These are phyloP conservation scores for Laguncularia racemosa DNA, from an alignment of 345 rosid species.

Conservation along the genomic window DNA sequence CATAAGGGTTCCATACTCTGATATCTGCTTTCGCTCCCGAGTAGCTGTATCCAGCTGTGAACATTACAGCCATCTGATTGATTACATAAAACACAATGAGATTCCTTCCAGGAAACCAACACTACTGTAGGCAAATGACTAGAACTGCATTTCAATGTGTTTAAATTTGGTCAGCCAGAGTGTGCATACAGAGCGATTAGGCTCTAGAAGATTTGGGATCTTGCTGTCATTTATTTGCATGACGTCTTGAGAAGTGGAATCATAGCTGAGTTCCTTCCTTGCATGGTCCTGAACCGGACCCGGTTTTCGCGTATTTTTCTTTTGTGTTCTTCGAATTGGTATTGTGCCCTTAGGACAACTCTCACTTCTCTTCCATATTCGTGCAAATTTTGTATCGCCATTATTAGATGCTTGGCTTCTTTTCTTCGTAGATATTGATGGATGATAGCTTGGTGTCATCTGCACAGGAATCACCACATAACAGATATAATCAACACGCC, in stretches of 20 bases:
- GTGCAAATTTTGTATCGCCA: constrained; percentile 14
- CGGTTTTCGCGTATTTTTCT: constrained; percentile 1
- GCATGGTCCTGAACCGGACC: constrained; percentile 4
- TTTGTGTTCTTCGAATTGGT: constrained; percentile 27
- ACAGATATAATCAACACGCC: background rate
- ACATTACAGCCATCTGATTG: constrained; percentile 35
- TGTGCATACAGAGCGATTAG: constrained; percentile 35
- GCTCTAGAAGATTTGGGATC: constrained; percentile 15
- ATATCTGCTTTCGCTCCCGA: constrained; percentile 48
- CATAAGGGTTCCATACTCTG: constrained; percentile 40
- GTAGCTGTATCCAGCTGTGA: constrained; percentile 34
- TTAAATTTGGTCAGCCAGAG: background rate
- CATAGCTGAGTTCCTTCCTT: constrained; percentile 18
- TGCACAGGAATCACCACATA: constrained; percentile 2
- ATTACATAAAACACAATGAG: background rate
- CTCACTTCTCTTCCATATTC: constrained; percentile 38
- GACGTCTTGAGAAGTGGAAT: background rate
- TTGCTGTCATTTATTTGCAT: constrained; percentile 3
- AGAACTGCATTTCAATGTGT: no score
- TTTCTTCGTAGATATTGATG: background rate
- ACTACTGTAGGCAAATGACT: no score
- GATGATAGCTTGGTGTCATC: constrained; percentile 31
- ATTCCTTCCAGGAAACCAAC: background rate
- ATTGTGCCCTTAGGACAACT: constrained; percentile 43
- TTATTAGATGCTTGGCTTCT: background rate